These are phyloP conservation scores for Penicillium palitans DNA, from an alignment of 2,329 filamentous ascomycete species.

Conservation along the genomic window DNA sequence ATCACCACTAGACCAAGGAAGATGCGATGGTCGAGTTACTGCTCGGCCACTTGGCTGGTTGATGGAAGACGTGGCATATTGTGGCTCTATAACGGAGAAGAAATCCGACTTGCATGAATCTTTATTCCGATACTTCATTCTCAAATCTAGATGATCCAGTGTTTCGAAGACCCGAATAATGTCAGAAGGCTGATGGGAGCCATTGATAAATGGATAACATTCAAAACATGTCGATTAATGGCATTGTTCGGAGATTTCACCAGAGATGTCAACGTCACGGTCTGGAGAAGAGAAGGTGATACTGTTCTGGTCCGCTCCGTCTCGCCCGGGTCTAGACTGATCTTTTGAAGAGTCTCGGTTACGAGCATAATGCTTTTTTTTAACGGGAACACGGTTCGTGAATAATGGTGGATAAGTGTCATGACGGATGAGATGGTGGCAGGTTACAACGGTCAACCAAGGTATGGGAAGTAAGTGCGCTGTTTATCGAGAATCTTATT, in stretches of 20 bases:
- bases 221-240: not conserved
- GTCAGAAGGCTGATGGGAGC: not conserved
- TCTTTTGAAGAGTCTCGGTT: not conserved
- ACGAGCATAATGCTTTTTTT: not conserved
- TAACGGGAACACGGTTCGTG: not conserved
- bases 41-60: conserved; percentile 28
- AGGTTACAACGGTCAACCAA: not conserved
- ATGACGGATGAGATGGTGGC: not conserved
- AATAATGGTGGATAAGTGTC: not conserved
- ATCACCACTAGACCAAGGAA: conserved; percentile 35
- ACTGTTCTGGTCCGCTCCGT: not conserved
- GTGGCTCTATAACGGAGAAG: not conserved
- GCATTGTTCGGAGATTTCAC: no score
- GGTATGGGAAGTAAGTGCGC: not conserved
- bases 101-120: not conserved
- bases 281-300: not conserved
- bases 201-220: not conserved
- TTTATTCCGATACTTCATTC: not conserved
- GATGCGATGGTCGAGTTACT: conserved; percentile 23
- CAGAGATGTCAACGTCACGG: not conserved
- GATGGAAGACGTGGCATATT: conserved; percentile 1
- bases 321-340: not conserved
- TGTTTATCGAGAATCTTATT: not conserved
- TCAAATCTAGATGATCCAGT: not conserved
- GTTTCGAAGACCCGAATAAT: not conserved